Evolutionary conservation across 768 basidiomycete species (phyloP), one percentile per base, ranked within the genome.

Genomic region (Boletus sensibilis): DNA sequence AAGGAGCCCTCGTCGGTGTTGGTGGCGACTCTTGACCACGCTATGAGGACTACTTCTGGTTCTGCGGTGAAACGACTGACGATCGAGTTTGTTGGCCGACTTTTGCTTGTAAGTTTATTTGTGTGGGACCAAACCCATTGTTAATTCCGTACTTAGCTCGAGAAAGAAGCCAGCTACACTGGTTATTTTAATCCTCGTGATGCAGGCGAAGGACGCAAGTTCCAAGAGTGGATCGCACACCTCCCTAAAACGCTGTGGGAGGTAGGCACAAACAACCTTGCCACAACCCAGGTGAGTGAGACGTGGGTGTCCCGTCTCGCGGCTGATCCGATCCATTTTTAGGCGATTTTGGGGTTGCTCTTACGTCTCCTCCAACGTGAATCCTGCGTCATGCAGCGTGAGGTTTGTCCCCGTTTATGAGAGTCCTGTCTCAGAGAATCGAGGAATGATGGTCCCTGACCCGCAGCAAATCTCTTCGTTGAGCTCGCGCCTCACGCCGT

Each of bases 161-260:
- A 83, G 41, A 82, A 78, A 42, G 81, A 84, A 52, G 71, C 72
- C 0, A 76, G 78, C 43, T 87, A 85, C 63, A 62, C 53, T 5
- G 87, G 86, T 6, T 55, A 66, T 23, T 82, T 87, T 62, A 72
- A 69, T 14, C 59, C 78, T 21, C 62, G 48, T 60, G 71, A 53
- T 58, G 67, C 60, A 55, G 61, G 56, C 5, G 67, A 66, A 40
- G 62, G 58, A 25, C 62, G 53, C 33, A 76, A 72, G 50, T 70
- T 87, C 38, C 73, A 78, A 49, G 79, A 79, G 21, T 97, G 94
- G 93, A 60, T 93, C 18, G 69, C 79, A 27, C 84, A 88, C 60
- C 79, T 97, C 42, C 92, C 94, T 0, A 87, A 84, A 71, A 79
- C 80, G 7, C 75, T 98, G 5, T 98, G 95, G 95, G 94, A 98